These are phyloP conservation scores for Thermochaetoides dissita DNA, from an alignment of 2,329 filamentous ascomycete genomes.

Conservation along the genomic window DNA sequence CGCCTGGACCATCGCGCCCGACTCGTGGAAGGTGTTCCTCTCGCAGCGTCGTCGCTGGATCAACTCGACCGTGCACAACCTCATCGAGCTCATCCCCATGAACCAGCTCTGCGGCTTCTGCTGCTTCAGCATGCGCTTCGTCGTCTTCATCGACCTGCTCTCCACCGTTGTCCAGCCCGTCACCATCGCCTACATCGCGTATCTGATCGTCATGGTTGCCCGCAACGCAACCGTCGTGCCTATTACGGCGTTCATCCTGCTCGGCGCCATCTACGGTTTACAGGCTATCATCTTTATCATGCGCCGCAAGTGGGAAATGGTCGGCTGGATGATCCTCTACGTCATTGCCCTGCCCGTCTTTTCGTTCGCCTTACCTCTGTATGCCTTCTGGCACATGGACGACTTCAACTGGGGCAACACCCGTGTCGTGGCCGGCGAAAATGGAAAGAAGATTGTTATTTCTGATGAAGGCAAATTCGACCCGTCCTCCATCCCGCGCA, in stretches of 20 bases:
- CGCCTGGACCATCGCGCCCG: conserved; percentile 93
- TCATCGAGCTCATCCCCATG: conserved; percentile 87
- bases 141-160: conserved; percentile 87
- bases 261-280: conserved; percentile 92
- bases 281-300: conserved; percentile 96
- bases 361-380: conserved; percentile 76
- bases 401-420: conserved; percentile 99
- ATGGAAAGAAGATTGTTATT: conserved; percentile 81
- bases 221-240: conserved; percentile 53
- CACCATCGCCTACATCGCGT: conserved; percentile 76
- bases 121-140: conserved; percentile 98
- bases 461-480: conserved; percentile 98
- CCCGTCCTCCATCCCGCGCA: conserved; percentile 78
- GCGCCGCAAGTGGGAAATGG: conserved; percentile 97
- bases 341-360: conserved; percentile 83
- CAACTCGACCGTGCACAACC: conserved; percentile 96
- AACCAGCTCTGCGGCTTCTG: conserved; percentile 96
- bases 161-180: conserved; percentile 88
- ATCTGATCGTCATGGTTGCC: conserved; percentile 65
- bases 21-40: conserved; percentile 86
- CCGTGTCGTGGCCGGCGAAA: conserved; percentile 87
- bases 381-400: conserved; percentile 99
- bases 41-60: conserved; percentile 99
- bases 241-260: conserved; percentile 73
- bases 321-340: conserved; percentile 98